Conservation (phyloP, 228 moss, liverwort and hornwort genomes). For the Sphagnum fallax region DNA sequence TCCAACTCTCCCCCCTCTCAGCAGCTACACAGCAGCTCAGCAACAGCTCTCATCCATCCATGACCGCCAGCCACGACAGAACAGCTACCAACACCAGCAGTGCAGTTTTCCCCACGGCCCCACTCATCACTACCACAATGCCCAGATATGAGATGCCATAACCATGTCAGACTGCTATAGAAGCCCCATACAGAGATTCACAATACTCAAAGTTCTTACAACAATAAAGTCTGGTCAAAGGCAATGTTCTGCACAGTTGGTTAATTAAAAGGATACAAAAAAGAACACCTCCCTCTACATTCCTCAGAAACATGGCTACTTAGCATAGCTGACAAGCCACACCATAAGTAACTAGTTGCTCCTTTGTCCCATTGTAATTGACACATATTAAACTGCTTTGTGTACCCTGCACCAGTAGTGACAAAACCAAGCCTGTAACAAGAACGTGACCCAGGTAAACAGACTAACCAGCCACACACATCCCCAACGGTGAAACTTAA, state of each 20-base stretch:
- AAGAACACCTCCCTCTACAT: background rate
- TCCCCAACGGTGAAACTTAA: constrained; percentile 52
- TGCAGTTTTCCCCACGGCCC: constrained; percentile 93
- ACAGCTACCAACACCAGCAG: constrained; percentile 91
- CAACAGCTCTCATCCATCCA: constrained; percentile 46
- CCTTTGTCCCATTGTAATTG: background rate
- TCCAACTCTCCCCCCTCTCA: constrained; percentile 61
- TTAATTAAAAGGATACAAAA: background rate
- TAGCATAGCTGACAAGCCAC: background rate
- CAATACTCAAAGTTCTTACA: constrained; percentile 23
- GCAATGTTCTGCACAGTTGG: constrained; percentile 20
- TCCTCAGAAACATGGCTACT: background rate
- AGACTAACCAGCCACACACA: constrained; percentile 91
- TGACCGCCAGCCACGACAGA: constrained; percentile 98
- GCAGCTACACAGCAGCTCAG: constrained; percentile 82
- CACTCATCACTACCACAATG: constrained; percentile 99
- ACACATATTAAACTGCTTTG: constrained; percentile 17
- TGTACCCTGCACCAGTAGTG: constrained; percentile 35
- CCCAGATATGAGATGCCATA: constrained; percentile 70
- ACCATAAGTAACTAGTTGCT: background rate
- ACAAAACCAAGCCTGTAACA: constrained; percentile 47
- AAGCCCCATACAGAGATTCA: constrained; percentile 7
- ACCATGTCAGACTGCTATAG: constrained; percentile 46
- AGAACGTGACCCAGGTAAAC: constrained; percentile 81
- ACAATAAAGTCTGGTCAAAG: constrained; percentile 21